These are phyloP conservation scores for Fusarium robinianum DNA, from an alignment of 2,329 filamentous ascomycete species.

Conservation along the genomic window DNA sequence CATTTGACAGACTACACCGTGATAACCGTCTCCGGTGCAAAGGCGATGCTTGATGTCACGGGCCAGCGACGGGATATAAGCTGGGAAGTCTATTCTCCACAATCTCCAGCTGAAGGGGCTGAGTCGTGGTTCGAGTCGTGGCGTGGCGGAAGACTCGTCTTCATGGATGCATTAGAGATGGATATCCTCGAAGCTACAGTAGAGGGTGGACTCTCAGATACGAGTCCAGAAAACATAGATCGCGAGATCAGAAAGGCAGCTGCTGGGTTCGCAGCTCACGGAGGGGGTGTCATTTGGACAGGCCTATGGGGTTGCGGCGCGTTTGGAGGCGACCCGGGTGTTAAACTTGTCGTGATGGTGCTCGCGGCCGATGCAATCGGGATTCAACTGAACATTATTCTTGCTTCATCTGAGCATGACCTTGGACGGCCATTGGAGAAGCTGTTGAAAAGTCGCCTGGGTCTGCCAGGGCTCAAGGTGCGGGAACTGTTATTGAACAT, in stretches of 20 bases:
- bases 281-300: conserved; percentile 28
- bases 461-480: neutral
- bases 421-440: conserved; percentile 20
- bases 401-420: conserved; percentile 25
- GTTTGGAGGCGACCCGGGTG: conserved; percentile 41
- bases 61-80: conserved; percentile 39
- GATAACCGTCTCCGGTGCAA: conserved; percentile 36
- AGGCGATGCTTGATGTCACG: conserved; percentile 37
- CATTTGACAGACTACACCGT: conserved; percentile 34
- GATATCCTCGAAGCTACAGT: conserved; percentile 31
- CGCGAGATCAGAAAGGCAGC: conserved; percentile 40
- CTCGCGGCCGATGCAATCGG: conserved; percentile 37
- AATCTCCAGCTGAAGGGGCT: neutral
- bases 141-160: conserved; percentile 38
- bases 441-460: conserved; percentile 6
- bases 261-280: conserved; percentile 35
- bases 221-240: conserved; percentile 32
- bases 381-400: conserved; percentile 26
- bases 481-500: conserved; percentile 13
- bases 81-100: conserved; percentile 18
- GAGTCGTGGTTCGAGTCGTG: conserved; percentile 7
- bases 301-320: conserved; percentile 45
- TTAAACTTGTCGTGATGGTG: conserved; percentile 41
- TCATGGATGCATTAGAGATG: conserved; percentile 46
- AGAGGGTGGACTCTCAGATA: conserved; percentile 31